Conservation (phyloP, 164 flowering plant genomes). For the Magnolia changhungtana region DNA sequence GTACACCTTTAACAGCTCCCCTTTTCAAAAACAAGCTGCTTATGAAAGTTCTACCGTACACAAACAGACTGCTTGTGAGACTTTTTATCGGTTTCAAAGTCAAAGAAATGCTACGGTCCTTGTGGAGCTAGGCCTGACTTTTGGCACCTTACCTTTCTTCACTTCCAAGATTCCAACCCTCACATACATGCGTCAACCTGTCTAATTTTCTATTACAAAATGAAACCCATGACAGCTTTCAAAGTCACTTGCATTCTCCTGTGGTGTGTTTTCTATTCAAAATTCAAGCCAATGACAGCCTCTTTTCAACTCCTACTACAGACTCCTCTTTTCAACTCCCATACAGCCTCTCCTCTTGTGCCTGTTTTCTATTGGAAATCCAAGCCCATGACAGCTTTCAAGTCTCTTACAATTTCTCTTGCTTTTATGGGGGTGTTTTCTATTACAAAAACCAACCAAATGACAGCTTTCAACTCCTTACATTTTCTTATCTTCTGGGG, state of each 20-base stretch:
- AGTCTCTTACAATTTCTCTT: background rate
- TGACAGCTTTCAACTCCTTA: background rate
- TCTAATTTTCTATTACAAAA: background rate
- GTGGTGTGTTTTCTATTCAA: background rate
- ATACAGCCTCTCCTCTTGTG: background rate
- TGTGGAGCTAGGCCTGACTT: background rate
- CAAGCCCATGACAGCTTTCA: background rate
- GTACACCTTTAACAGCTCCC: too few species aligned
- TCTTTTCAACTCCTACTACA: background rate
- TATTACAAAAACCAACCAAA: background rate
- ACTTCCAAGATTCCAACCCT: background rate
- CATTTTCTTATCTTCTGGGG: background rate
- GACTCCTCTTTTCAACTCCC: too few species aligned
- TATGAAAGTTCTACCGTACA: too few species aligned
- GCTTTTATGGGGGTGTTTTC: background rate
- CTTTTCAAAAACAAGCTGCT: too few species aligned
- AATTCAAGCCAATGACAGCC: background rate
- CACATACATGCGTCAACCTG: background rate
- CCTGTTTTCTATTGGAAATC: too few species aligned
- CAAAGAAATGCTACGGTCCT: background rate
- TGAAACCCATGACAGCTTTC: background rate
- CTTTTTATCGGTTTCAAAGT: background rate
- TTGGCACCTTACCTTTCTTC: background rate
- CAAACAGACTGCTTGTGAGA: background rate
- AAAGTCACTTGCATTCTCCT: background rate